Conservation (phyloP, 257 asterid species). For the Parsonsia alboflavescens region DNA sequence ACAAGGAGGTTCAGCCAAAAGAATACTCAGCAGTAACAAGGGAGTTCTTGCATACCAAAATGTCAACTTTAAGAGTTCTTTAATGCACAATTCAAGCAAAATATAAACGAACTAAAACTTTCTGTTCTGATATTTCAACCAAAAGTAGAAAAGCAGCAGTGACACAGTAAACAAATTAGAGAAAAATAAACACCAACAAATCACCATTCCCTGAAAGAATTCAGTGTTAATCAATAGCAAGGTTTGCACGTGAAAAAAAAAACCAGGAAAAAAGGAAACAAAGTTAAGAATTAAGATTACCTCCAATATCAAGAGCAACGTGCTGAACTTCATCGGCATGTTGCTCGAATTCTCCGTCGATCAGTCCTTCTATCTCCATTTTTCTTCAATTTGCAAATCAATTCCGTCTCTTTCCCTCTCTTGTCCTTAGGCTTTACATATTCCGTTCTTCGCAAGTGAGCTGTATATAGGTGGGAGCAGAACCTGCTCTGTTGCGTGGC, state of each 20-base stretch:
- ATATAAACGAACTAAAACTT: background rate
- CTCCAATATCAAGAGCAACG: slow-evolving; percentile 87
- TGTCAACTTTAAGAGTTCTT: background rate
- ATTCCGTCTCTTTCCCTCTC: background rate
- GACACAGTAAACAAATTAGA: background rate
- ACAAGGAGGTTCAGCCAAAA: background rate
- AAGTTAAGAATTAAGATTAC: slow-evolving; percentile 28
- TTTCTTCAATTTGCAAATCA: background rate
- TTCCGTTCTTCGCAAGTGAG: background rate
- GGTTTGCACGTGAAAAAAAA: too few species aligned
- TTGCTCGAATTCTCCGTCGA: slow-evolving; percentile 21
- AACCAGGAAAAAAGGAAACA: background rate
- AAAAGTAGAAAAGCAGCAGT: background rate
- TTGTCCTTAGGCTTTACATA: background rate
- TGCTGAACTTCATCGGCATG: slow-evolving; percentile 48
- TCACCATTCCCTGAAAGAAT: background rate
- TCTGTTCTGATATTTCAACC: background rate
- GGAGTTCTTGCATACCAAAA: background rate
- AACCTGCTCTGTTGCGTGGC: slow-evolving; percentile 15
- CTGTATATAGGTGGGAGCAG: background rate
- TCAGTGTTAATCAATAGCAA: too few species aligned
- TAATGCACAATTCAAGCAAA: background rate
- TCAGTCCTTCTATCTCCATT: slow-evolving; percentile 23
- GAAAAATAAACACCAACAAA: background rate
- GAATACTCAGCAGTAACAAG: background rate